Percentiles rank a stretch among this genome's conserved stretches.
Conservation (phyloP, 352 stramenopile species). For the Globisporangium cederbergense region DNA sequence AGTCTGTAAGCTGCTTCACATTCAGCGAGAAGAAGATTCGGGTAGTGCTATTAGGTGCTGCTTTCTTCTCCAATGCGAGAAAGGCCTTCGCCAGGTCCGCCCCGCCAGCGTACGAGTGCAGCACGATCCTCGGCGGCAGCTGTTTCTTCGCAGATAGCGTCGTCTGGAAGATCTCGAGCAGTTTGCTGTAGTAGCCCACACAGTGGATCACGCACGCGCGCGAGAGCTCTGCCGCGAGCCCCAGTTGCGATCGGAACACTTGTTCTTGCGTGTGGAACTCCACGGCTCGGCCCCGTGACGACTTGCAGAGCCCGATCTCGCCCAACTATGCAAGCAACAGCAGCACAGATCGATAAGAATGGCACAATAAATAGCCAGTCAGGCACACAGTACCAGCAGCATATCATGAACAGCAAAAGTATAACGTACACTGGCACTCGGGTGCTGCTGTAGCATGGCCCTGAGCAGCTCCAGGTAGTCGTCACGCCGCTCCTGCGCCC, state of each 20-base stretch:
- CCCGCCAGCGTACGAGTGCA: constrained; percentile 69
- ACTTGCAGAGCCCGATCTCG: constrained; percentile 82
- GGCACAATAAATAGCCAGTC: too few relatives aligned
- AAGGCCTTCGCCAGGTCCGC: constrained; percentile 56
- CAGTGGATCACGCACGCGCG: constrained; percentile 71
- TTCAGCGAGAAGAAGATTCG: constrained; percentile 77
- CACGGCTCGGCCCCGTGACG: constrained; percentile 40
- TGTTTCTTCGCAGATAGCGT: constrained; percentile 7
- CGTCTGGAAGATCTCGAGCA: constrained; percentile 52
- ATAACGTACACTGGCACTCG: constrained; percentile 42
- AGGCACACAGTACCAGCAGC: background rate
- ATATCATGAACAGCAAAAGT: background rate
- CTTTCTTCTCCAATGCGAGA: constrained; percentile 28
- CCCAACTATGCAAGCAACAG: constrained; percentile 36
- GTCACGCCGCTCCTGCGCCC: constrained; percentile 27
- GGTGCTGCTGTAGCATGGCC: constrained; percentile 31
- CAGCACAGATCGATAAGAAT: background rate
- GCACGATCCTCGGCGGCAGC: constrained; percentile 47
- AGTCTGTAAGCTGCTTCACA: constrained; percentile 52
- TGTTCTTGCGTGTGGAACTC: constrained; percentile 39
- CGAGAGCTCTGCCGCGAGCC: constrained; percentile 42
- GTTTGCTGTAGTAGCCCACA: constrained; percentile 62
- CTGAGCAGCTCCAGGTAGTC: constrained; percentile 36
- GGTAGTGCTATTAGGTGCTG: constrained; percentile 12
- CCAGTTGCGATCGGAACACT: constrained; percentile 50